These are phyloP conservation scores for Amanita phalloides DNA, from an alignment of 768 basidiomycete genomes.

Conservation along the genomic window DNA sequence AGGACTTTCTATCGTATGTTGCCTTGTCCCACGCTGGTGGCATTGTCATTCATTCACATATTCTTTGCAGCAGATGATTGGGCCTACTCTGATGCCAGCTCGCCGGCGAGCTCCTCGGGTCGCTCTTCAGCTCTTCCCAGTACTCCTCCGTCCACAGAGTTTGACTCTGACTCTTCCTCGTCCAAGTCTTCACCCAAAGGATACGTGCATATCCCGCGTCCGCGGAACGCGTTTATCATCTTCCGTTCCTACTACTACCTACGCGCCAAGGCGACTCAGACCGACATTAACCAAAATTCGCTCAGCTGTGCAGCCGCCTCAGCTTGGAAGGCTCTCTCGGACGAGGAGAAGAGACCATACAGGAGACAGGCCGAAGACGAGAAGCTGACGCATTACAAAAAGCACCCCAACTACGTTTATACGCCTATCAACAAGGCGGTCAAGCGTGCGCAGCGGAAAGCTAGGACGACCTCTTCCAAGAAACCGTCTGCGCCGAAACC, in stretches of 20 bases:
- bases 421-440: neutral
- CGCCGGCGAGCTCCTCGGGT: conserved; percentile 1
- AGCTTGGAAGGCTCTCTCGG: conserved; percentile 17
- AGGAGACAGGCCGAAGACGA: conserved; percentile 4
- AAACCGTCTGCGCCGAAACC: neutral
- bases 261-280: conserved; percentile 4
- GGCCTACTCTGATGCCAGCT: neutral
- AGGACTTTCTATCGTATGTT: neutral
- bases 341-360: conserved; percentile 14
- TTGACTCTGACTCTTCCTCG: conserved; percentile 7
- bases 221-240: conserved; percentile 28
- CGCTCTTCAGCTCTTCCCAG: neutral
- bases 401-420: conserved; percentile 4
- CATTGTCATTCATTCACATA: neutral
- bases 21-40: neutral
- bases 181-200: conserved; percentile 4
- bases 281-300: conserved; percentile 19
- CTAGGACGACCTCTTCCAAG: neutral
- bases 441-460: neutral
- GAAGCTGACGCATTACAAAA: conserved; percentile 2
- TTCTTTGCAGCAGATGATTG: neutral
- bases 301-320: conserved; percentile 21
- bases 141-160: neutral
- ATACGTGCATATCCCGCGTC: conserved; percentile 20
- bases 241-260: conserved; percentile 22